Evolutionary conservation across 2,329 filamentous ascomycete species (phyloP), one percentile per base, ranked within the genome.

Genomic region (Sphaceloma murrayae): DNA sequence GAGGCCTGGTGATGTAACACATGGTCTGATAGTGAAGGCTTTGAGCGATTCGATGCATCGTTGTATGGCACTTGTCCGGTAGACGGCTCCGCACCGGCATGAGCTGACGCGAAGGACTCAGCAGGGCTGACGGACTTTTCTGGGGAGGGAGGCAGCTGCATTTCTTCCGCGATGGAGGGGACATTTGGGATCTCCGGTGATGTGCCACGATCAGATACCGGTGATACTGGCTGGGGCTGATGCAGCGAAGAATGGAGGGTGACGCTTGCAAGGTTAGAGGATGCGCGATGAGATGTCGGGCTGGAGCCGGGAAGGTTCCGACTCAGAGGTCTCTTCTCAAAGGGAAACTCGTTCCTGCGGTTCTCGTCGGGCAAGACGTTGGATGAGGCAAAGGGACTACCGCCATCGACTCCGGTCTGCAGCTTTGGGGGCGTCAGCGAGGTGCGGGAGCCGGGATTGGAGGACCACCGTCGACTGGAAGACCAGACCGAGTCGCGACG

Each of bases 401-500:
- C 36, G 14, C 36, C 36, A 7, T 40, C 36, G 24, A 40, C 13
- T 14, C 24, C 30, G 24, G 30, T 40, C 13, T 40, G 36, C 9
- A 32, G 30, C 31, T 45, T 45, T 2, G 31, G n/a, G n/a, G 30
- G 21, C n/a, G 31, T 34, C 18, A 45, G 7, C 2, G 42, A 45
- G 30, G 17, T 26, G 30, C 42, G 42, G 17, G 42, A 45, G 31
- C 22, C 27, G 14, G 42, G 29, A 36, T 45, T 34, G 2, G 42
- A 45, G 11, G 42, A 34, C 30, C 42, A 34, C 5, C 42, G 42
- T 11, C 22, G 22, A 14, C 30, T 34, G 5, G 42, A 22, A 9
- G 42, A 45, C 42, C 42, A 45, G 11, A 18, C 22, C 16, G 42
- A 45, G 22, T 45, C 42, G 7, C 31, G 17, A 4, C 42, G 16